A percentile compares a stretch with the other conserved stretches of the same genome.
phyloP scores from a whole-genome alignment of 495 filamentous ascomycete genomes.

The Talaromyces ruber region DNA sequence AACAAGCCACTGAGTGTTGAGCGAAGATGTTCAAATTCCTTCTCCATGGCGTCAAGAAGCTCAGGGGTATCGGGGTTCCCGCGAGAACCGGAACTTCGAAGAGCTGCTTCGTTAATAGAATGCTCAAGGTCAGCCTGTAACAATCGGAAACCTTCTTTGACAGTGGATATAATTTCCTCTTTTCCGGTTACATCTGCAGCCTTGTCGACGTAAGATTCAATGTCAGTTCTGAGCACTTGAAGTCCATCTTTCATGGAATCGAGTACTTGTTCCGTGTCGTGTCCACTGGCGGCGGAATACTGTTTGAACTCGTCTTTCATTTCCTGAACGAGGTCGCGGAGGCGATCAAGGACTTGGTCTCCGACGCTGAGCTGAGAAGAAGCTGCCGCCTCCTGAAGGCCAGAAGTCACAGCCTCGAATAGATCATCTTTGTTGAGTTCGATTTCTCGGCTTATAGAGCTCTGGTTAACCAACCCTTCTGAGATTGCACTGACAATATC shows the following conservation, averaged over 20 bases:
- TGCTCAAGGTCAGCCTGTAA: constrained; percentile 66
- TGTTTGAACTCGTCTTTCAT: constrained; percentile 70
- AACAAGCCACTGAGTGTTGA: constrained; percentile 62
- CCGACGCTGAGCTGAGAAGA: constrained; percentile 41
- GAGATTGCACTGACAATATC: constrained; percentile 49
- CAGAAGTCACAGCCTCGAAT: constrained; percentile 56
- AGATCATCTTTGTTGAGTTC: constrained; percentile 56
- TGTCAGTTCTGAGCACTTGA: constrained; percentile 67
- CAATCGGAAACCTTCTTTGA: constrained; percentile 62
- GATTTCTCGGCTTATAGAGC: constrained; percentile 43
- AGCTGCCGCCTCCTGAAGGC: constrained; percentile 41
- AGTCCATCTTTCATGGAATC: constrained; percentile 81
- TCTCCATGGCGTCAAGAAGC: constrained; percentile 61
- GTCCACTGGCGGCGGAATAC: constrained; percentile 62
- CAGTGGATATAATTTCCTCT: constrained; percentile 68
- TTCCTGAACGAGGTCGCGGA: constrained; percentile 65
- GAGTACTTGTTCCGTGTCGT: constrained; percentile 72
- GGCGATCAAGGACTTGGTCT: constrained; percentile 60
- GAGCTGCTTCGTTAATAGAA: constrained; percentile 38
- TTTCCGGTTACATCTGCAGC: constrained; percentile 58
- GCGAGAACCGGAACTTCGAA: constrained; percentile 20
- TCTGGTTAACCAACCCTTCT: constrained; percentile 45
- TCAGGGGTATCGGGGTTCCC: constrained; percentile 42
- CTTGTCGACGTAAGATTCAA: constrained; percentile 70
- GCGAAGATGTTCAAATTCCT: constrained; percentile 60